phyloP scores from a whole-genome alignment of 2,329 filamentous ascomycete genomes.

The Microdochium bolleyi region DNA sequence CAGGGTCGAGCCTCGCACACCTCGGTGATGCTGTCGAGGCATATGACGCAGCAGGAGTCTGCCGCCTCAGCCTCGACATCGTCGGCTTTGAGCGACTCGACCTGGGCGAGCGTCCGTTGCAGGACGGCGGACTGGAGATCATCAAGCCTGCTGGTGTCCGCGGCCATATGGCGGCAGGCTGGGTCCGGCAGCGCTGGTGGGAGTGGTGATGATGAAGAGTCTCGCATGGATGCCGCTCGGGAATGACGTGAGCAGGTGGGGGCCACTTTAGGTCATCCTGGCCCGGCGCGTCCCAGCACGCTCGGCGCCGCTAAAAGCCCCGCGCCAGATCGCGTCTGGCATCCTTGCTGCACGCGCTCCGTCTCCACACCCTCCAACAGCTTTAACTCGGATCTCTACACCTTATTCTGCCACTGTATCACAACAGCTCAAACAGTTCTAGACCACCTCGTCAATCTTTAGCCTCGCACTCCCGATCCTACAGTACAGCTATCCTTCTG shows the following conservation, averaged over 20 bases:
- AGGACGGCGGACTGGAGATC: constrained; percentile 34
- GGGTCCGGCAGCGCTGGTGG: background rate
- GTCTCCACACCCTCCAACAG: background rate
- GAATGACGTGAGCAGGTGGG: background rate
- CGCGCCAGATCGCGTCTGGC: background rate
- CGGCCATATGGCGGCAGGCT: constrained; percentile 16
- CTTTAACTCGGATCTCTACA: no score
- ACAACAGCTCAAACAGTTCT: no score
- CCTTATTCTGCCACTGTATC: no score
- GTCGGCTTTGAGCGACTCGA: constrained; percentile 19
- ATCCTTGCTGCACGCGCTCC: background rate
- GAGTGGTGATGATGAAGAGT: background rate
- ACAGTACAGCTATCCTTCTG: background rate
- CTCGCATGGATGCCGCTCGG: no score
- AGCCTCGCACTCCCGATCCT: no score
- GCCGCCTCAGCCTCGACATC: constrained; percentile 14
- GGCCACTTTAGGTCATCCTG: background rate
- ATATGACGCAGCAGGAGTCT: constrained; percentile 70
- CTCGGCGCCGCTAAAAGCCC: background rate
- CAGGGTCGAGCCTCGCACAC: constrained; percentile 68
- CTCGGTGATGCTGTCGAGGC: constrained; percentile 68
- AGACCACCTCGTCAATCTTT: no score
- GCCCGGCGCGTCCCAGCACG: background rate
- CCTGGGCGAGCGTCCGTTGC: constrained; percentile 34
- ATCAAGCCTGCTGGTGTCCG: constrained; percentile 3